phyloP scores from a whole-genome alignment of 257 asterid genomes.

The Solanum gracilifrons region DNA sequence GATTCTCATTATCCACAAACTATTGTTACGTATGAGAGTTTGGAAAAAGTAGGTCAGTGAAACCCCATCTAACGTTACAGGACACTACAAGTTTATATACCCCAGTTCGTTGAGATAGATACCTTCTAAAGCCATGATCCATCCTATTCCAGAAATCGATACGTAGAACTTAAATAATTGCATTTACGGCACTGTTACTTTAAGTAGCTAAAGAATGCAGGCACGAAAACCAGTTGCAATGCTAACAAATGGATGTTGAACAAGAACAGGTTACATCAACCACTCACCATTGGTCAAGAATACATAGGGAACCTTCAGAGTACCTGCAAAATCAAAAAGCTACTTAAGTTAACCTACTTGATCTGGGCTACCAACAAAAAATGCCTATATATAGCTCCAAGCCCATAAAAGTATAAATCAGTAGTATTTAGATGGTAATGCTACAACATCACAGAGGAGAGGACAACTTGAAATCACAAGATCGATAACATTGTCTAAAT shows the following conservation, averaged over 20 bases:
- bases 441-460: not conserved
- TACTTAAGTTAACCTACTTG: not conserved
- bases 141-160: not conserved
- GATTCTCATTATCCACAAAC: not conserved
- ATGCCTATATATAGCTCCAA: not conserved
- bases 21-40: not conserved
- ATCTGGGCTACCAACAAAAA: not conserved
- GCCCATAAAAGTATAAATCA: not conserved
- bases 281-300: slow-evolving; percentile 91
- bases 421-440: not conserved
- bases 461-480: not conserved
- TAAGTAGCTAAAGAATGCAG: not conserved
- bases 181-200: not conserved
- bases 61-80: not conserved
- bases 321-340: slow-evolving; percentile 34
- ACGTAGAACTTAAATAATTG: not conserved
- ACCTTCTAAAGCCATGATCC: not conserved
- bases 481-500: not conserved
- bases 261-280: not conserved
- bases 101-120: not conserved
- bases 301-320: slow-evolving; percentile 63
- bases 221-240: not conserved
- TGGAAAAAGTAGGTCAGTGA: not conserved
- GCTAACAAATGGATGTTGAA: not conserved
- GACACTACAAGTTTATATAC: not conserved